Conservation (phyloP, 2,329 filamentous ascomycete species). For the Zymoseptoria ardabiliae region DNA sequence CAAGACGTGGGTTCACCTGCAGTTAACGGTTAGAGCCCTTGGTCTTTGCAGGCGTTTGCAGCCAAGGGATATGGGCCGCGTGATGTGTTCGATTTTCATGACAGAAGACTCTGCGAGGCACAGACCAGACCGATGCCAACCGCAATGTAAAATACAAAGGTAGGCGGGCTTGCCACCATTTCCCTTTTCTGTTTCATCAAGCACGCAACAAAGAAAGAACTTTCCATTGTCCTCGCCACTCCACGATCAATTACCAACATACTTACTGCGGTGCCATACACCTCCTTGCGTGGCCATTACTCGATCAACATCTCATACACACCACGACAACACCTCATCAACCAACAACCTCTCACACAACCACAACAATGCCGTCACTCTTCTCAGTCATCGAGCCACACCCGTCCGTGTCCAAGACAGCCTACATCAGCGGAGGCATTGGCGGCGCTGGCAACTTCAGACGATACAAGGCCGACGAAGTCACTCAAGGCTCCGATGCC, state of each 20-base stretch:
- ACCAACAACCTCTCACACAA: constrained; percentile 5
- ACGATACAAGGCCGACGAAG: constrained; percentile 47
- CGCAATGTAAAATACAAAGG: background rate
- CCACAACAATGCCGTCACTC: constrained; percentile 26
- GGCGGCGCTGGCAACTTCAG: constrained; percentile 54
- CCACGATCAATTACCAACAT: background rate
- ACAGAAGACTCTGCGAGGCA: background rate
- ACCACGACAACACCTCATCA: constrained; percentile 5
- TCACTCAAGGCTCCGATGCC: constrained; percentile 42
- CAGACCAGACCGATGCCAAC: background rate
- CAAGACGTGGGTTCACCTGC: background rate
- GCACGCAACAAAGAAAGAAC: background rate
- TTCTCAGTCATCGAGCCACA: constrained; percentile 57
- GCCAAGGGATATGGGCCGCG: background rate
- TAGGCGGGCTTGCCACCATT: background rate
- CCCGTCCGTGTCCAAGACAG: constrained; percentile 46
- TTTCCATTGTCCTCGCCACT: background rate
- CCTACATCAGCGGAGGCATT: constrained; percentile 47
- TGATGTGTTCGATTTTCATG: background rate
- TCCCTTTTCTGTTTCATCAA: background rate
- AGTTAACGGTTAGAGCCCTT: background rate
- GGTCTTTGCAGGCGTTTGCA: background rate
- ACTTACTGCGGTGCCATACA: background rate
- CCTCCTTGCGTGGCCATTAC: background rate
- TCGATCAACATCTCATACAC: constrained; percentile 3